phyloP scores from a whole-genome alignment of 1,284 basidiomycete genomes.

The Cutaneotrichosporon mucoides region DNA sequence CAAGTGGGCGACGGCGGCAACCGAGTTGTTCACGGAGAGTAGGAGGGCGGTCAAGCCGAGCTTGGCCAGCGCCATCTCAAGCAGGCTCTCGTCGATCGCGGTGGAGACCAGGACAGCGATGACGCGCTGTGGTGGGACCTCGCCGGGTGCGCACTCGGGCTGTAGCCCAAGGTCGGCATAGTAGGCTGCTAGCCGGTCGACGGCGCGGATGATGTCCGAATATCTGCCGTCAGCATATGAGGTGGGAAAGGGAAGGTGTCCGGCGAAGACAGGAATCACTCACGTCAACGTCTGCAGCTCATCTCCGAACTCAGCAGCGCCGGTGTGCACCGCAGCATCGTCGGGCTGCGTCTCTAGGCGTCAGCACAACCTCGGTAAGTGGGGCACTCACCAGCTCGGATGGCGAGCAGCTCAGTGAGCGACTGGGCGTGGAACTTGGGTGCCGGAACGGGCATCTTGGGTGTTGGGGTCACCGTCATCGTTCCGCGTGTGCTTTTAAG shows the following conservation, averaged over 20 bases:
- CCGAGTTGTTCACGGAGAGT: constrained; percentile 59
- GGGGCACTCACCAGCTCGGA: constrained; percentile 33
- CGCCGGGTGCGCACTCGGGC: constrained; percentile 1
- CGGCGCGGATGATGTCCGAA: constrained; percentile 44
- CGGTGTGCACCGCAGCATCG: constrained; percentile 43
- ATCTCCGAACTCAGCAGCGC: constrained; percentile 44
- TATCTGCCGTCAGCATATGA: constrained; percentile 18
- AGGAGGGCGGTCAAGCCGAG: constrained; percentile 53
- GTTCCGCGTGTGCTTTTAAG: no score
- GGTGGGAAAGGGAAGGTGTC: no score
- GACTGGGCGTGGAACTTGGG: constrained; percentile 34
- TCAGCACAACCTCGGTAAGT: no score
- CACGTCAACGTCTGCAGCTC: constrained; percentile 37
- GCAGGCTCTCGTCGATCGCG: constrained; percentile 52
- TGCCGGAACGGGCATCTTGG: background rate
- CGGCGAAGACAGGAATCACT: no score
- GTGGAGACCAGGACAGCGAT: constrained; percentile 51
- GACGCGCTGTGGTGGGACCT: constrained; percentile 42
- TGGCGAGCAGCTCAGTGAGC: constrained; percentile 40
- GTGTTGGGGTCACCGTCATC: constrained; percentile 26
- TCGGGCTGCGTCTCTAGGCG: constrained; percentile 6
- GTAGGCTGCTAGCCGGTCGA: constrained; percentile 52
- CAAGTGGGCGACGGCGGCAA: constrained; percentile 58
- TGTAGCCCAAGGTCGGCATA: constrained; percentile 39
- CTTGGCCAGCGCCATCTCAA: constrained; percentile 54